Evolutionary conservation across 208 protist species (phyloP), one percentile per base, ranked within the genome.

Genomic region (Trypanosomatidae sp.): DNA sequence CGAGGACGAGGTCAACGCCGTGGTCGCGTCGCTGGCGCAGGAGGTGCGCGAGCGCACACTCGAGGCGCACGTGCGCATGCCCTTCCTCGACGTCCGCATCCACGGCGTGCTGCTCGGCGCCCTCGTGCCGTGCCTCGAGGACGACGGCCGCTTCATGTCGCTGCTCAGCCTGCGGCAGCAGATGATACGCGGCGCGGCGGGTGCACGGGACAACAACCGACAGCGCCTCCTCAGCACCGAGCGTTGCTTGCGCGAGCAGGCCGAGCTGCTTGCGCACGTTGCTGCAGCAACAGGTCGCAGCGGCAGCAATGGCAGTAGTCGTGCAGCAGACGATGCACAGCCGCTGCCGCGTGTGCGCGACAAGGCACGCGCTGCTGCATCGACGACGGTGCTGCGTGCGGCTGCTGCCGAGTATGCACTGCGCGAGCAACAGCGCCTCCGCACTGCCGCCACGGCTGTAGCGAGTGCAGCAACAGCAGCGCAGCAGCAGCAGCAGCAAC

Each of bases 131-230:
- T 27, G 41, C 0, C 33, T 83, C 33, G 59, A 75, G 6, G 42
- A 33, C 6, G 68, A 77, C 51, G 54, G 62, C 13, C 53, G 61
- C 8, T 77, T 83, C 43, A 48, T 71, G 23, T 59, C 52, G 1
- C 50, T 78, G 2, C 23, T 53, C 6, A 19, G 21, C 1, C 6
- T 63, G 8, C 50, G 40, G 19, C 3, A 27, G 1, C 21, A 54
- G 45, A 43, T 55, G 3, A 24, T 46, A 3, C 30, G 40, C 24
- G 15, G 28, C 37, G 43, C 21, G 32, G 23, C 38, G 25, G 40
- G 15, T 39, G 7, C 16, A 5, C 16, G 33, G 37, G 20, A 54
- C 28, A 19, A 35, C 39, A 33, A 47, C 41, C 15, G 47, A 16
- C 28, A 40, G 1, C 33, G 47, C 13, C 53, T 59, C 38, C 27